phyloP scores from a whole-genome alignment of 2,329 filamentous ascomycete genomes.

The Epichloe hybrida region DNA sequence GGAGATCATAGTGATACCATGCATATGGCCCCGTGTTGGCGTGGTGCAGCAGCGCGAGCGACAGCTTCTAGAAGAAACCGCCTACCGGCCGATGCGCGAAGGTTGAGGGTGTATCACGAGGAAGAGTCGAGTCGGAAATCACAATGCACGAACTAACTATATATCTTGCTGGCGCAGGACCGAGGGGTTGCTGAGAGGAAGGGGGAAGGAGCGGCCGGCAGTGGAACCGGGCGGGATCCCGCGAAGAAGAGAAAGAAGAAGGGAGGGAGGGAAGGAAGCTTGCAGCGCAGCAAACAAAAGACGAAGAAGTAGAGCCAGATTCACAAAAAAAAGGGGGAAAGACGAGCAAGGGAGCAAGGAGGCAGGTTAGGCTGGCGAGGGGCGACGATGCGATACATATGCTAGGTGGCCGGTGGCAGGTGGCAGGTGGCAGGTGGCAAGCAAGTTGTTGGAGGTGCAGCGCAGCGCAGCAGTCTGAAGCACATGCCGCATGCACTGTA shows the following conservation, averaged over 20 bases:
- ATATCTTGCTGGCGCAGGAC: not conserved
- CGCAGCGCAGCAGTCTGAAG: too few species aligned
- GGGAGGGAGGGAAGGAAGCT: not conserved
- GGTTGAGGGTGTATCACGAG: not conserved
- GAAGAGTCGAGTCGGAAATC: not conserved
- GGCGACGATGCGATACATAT: not conserved
- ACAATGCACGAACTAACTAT: not conserved
- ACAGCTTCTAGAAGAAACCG: constrained; percentile 16
- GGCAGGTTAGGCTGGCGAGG: not conserved
- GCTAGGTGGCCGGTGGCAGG: not conserved
- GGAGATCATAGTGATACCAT: constrained; percentile 44
- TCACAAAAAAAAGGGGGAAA: not conserved
- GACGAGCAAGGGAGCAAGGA: not conserved
- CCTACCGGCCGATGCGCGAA: constrained; percentile 10
- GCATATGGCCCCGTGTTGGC: constrained; percentile 16
- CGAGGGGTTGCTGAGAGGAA: not conserved
- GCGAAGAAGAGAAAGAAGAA: not conserved
- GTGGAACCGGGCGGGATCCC: not conserved
- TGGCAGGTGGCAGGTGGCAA: not conserved
- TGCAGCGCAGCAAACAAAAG: not conserved
- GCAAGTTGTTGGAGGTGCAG: not conserved
- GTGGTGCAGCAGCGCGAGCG: constrained; percentile 19
- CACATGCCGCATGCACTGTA: constrained; percentile 1
- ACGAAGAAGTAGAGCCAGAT: not conserved
- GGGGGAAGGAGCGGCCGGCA: not conserved